phyloP scores from a whole-genome alignment of 1,284 basidiomycete genomes.

The Rhizopogon parksii region DNA sequence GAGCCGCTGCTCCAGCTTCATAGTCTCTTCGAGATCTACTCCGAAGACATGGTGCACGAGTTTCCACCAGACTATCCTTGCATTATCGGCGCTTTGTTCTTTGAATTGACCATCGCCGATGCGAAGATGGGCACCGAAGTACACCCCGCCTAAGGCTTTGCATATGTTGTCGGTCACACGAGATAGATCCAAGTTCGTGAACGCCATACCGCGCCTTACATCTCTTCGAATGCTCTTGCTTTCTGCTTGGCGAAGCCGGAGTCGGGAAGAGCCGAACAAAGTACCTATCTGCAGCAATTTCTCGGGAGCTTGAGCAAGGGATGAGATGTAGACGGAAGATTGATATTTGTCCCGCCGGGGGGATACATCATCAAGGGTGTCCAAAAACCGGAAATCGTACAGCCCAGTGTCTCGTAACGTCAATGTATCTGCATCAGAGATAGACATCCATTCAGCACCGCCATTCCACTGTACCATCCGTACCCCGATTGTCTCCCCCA shows the following conservation, averaged over 20 bases:
- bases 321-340: slow-evolving; percentile 37
- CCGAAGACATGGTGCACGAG: slow-evolving; percentile 42
- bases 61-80: slow-evolving; percentile 50
- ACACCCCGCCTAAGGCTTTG: slow-evolving; percentile 41
- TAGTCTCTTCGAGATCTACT: slow-evolving; percentile 31
- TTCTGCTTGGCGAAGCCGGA: slow-evolving; percentile 38
- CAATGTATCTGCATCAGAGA: slow-evolving; percentile 37
- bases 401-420: slow-evolving; percentile 45
- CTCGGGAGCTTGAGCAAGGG: slow-evolving; percentile 33
- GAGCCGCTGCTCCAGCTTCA: slow-evolving; percentile 31
- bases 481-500: slow-evolving; percentile 3
- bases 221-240: slow-evolving; percentile 37
- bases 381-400: slow-evolving; percentile 64
- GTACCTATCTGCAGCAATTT: slow-evolving; percentile 58
- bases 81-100: slow-evolving; percentile 33
- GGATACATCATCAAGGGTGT: slow-evolving; percentile 34
- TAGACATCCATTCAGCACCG: slow-evolving; percentile 4
- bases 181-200: slow-evolving; percentile 42
- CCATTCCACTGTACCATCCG: not conserved
- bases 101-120: slow-evolving; percentile 60
- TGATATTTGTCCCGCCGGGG: slow-evolving; percentile 34
- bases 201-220: slow-evolving; percentile 48
- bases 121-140: slow-evolving; percentile 60
- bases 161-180: slow-evolving; percentile 36
- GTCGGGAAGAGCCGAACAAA: slow-evolving; percentile 61